These are phyloP conservation scores for Medicago truncatula DNA, from an alignment of 306 rosid genomes.

Conservation along the genomic window MtrunA17r5.0-ANR NC_053044.1:58473501-58474000, in stretches of 20 bases:
- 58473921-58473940: neutral
- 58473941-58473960: neutral
- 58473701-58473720: neutral
- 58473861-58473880: neutral
- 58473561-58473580: constrained; percentile 93
- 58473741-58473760: too few species aligned
- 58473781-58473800: neutral
- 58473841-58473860: neutral
- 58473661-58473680: neutral
- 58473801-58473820: neutral
- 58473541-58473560: constrained; percentile 79
- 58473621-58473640: neutral
- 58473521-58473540: constrained; percentile 87
- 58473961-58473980: neutral
- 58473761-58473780: neutral
- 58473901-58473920: neutral
- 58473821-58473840: neutral
- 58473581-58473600: constrained; percentile 98
- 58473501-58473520: constrained; percentile 82
- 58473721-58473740: too few species aligned
- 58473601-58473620: constrained; percentile 51
- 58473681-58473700: neutral
- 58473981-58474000: neutral
- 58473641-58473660: neutral
- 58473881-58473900: neutral